Base-by-base conservation (phyloP, 192 early-diverging fungal species). In the Podila epicladia region DNA sequence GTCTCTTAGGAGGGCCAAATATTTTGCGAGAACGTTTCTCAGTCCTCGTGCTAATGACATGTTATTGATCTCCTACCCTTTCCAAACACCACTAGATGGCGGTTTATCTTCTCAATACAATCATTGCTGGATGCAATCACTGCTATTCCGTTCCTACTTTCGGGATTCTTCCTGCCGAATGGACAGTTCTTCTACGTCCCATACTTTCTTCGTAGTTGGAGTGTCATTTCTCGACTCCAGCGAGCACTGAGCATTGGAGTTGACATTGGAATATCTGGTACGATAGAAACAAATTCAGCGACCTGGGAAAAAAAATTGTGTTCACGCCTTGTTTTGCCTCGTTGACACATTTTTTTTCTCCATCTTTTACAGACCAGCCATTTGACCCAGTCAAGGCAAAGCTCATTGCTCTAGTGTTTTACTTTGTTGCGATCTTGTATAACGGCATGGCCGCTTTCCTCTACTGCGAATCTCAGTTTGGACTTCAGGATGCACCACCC, bases 191-290 rank as follows among this genome's bases (percentile, higher is more conserved):
- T 91, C 29, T 90, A 86, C 37, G 83, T 93, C 2, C 92, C 92
- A 17, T 93, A 90, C 62, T 93, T 91, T 82, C 63, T 93, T 35
- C 72, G 88, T 32, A 87, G 87, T 33, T 83, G 89, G 74, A 83
- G 85, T 22, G 82, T 91, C 13, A 76, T 92, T 9, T 72, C 84
- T 38, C 87, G 88, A 28, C 72, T 93, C 13, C 83, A 86, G 35
- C 84, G 86, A 35, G 86, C 88, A 4, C 71, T 92, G 58, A 88
- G 86, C n/a, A 83, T 90, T 19, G 74, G 88, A 15, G 79, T 82
- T 26, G 83, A 86, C 60, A 68, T 88, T 28, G 75, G 82, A 58
- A 83, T 88, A 59, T 83, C 87, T 62, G 87, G 86, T 86, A 84
- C 45, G 41, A 31, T 8, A 62, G 22, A 22, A 13, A 19, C 31